A percentile compares a stretch with the other conserved stretches of the same genome.
Conservation (phyloP, 2,329 filamentous ascomycete genomes). For the Akanthomyces uredinophilus region DNA sequence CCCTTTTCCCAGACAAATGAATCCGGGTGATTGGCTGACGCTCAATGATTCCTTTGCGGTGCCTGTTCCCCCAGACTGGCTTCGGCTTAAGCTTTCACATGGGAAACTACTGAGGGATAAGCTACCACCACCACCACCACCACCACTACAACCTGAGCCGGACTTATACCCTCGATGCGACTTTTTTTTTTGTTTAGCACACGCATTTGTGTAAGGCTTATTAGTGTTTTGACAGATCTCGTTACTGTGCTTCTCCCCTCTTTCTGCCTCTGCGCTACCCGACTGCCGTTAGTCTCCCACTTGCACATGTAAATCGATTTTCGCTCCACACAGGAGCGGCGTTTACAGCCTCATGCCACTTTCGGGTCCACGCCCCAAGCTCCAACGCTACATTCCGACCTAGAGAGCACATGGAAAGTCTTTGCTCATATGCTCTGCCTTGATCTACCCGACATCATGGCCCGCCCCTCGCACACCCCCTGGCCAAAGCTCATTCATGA, state of each 20-base stretch:
- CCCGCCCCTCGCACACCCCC: neutral
- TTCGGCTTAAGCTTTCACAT: conserved; percentile 1
- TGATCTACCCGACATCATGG: conserved; percentile 6
- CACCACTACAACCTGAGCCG: too few relatives aligned
- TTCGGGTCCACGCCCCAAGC: neutral
- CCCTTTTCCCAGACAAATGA: neutral
- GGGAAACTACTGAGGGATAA: neutral
- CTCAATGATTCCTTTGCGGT: neutral
- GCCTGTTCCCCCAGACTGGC: neutral
- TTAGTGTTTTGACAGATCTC: neutral
- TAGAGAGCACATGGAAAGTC: neutral
- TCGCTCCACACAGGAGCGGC: neutral
- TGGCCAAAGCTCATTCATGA: neutral
- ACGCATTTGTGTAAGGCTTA: neutral
- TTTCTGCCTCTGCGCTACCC: neutral
- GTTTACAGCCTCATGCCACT: conserved; percentile 1
- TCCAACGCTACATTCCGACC: neutral
- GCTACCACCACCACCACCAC: neutral
- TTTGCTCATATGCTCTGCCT: neutral
- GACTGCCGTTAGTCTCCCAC: conserved; percentile 1
- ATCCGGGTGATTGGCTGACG: conserved; percentile 1
- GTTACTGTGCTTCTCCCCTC: neutral
- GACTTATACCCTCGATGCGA: neutral
- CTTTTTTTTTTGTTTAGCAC: too few relatives aligned
- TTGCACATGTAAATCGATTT: conserved; percentile 5